Percentiles rank a stretch among this genome's conserved stretches.
phyloP scores from a whole-genome alignment of 1,284 basidiomycete genomes.

The Wolfiporia cocos region DNA sequence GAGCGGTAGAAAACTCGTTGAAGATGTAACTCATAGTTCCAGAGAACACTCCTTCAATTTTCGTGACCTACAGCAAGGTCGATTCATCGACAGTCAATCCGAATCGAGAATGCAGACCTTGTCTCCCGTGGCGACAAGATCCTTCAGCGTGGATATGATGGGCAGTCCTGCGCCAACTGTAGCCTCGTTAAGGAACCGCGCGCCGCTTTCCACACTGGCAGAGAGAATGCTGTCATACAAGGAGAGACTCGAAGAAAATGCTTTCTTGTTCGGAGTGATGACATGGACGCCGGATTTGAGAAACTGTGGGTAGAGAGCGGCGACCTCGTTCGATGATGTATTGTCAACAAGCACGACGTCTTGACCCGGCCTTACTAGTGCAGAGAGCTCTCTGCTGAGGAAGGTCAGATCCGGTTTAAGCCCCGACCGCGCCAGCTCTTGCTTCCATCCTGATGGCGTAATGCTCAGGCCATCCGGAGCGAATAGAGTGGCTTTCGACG shows the following conservation, averaged over 20 bases:
- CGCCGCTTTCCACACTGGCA: constrained; percentile 49
- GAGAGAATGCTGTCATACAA: constrained; percentile 71
- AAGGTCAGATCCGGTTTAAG: constrained; percentile 39
- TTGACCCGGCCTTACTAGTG: constrained; percentile 38
- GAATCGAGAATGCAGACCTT: constrained; percentile 41
- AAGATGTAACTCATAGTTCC: constrained; percentile 99
- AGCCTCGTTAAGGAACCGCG: constrained; percentile 82
- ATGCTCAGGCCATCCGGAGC: constrained; percentile 44
- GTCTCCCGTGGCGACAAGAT: constrained; percentile 90
- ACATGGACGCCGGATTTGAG: constrained; percentile 79
- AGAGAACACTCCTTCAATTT: constrained; percentile 86
- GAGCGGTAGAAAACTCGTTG: constrained; percentile 85
- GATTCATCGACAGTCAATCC: background rate
- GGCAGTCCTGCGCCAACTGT: constrained; percentile 97
- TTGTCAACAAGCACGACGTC: constrained; percentile 89
- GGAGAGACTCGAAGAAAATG: constrained; percentile 71
- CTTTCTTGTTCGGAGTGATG: constrained; percentile 98
- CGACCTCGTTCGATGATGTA: constrained; percentile 84
- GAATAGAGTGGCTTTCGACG: constrained; percentile 65
- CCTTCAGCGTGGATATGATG: constrained; percentile 87
- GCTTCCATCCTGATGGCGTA: constrained; percentile 37
- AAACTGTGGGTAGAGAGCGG: constrained; percentile 80
- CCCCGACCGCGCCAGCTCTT: constrained; percentile 34
- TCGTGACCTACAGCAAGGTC: constrained; percentile 44
- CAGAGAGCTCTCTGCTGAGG: constrained; percentile 39